These are phyloP conservation scores for Sanghuangporus baumii DNA, from an alignment of 1,284 basidiomycete species.

Conservation along the genomic window DNA sequence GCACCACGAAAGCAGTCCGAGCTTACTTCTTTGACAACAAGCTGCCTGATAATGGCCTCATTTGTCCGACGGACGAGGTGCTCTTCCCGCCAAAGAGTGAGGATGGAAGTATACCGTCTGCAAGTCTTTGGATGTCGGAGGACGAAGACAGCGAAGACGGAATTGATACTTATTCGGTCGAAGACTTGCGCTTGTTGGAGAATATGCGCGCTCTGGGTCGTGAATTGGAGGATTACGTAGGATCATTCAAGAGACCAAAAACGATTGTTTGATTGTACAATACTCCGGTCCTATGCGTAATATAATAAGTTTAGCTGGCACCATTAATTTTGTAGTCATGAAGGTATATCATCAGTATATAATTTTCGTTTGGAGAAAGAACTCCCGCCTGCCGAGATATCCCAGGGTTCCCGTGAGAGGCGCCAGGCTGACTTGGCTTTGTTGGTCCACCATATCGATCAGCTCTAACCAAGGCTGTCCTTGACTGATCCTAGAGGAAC, in stretches of 20 bases:
- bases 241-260: not conserved
- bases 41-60: constrained; percentile 21
- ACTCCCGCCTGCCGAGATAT: no score
- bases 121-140: constrained; percentile 1
- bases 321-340: not conserved
- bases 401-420: no score
- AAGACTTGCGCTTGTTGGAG: constrained; percentile 20
- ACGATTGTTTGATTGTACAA: no score
- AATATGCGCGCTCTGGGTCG: constrained; percentile 19
- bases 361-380: not conserved
- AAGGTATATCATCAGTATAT: not conserved
- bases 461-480: no score
- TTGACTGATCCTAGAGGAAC: no score
- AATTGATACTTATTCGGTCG: constrained; percentile 6
- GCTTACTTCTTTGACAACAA: constrained; percentile 22
- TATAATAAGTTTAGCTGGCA: no score
- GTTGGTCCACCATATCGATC: no score
- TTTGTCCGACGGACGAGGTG: constrained; percentile 21
- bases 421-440: no score
- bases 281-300: no score
- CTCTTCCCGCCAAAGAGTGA: constrained; percentile 19
- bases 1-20: constrained; percentile 21
- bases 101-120: not conserved
- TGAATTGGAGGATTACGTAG: constrained; percentile 19
- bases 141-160: not conserved